These are phyloP conservation scores for Didymella keratinophila DNA, from an alignment of 2,329 filamentous ascomycete species.

Conservation along the genomic window DNA sequence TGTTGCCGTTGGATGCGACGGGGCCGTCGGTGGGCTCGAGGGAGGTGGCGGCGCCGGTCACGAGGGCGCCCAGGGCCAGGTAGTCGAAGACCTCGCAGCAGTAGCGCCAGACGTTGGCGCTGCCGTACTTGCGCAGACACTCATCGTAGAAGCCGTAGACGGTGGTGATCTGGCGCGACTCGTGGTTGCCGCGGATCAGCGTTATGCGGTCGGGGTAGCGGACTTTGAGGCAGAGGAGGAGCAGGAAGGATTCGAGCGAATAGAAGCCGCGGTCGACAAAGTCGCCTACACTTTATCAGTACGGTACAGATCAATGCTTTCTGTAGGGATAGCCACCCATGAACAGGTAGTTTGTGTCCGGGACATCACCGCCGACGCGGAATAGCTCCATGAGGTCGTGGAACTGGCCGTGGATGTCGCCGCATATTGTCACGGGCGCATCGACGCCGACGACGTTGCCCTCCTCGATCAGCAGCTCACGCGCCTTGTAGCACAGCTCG, in stretches of 20 bases:
- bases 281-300: slow-evolving; percentile 67
- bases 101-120: slow-evolving; percentile 90
- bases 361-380: slow-evolving; percentile 89
- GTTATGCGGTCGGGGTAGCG: slow-evolving; percentile 98
- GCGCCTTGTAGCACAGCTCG: slow-evolving; percentile 95
- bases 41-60: slow-evolving; percentile 79
- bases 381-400: slow-evolving; percentile 98
- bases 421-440: slow-evolving; percentile 87
- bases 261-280: slow-evolving; percentile 99
- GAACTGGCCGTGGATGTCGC: slow-evolving; percentile 96
- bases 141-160: slow-evolving; percentile 99
- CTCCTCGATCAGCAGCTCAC: slow-evolving; percentile 95
- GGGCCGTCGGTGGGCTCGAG: slow-evolving; percentile 68
- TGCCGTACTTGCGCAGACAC: slow-evolving; percentile 94
- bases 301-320: neutral
- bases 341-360: slow-evolving; percentile 95
- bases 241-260: slow-evolving; percentile 93
- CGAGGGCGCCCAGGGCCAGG: slow-evolving; percentile 86
- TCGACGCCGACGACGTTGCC: slow-evolving; percentile 96
- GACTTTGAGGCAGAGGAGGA: slow-evolving; percentile 94
- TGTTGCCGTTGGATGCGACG: slow-evolving; percentile 60
- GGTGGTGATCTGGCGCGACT: slow-evolving; percentile 95
- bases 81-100: slow-evolving; percentile 99
- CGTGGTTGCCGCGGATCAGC: slow-evolving; percentile 92
- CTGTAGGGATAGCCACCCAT: slow-evolving; percentile 72